Base-by-base conservation (phyloP, 139 green algal genomes). In the Mychonastes homosphaera region DNA sequence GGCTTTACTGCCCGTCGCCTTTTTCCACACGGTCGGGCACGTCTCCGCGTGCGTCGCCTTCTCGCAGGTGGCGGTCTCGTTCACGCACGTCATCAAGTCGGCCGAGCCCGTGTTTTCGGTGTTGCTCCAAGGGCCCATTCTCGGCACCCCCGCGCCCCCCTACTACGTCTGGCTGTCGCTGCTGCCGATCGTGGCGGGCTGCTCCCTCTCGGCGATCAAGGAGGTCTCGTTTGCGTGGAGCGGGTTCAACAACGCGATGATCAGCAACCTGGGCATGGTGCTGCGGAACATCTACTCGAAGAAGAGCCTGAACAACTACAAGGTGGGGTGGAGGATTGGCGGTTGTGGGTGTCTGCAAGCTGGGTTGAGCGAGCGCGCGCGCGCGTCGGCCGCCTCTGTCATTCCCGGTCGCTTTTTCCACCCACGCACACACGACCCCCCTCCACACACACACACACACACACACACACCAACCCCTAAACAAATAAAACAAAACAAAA, bases 241-340 rank as follows among this genome's bases (percentile, higher is more conserved):
- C n/a, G 87, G 87, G 16, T 94, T 93, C 74, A 89, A 88, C 69
- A 88, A 85, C 59, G 87, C 87, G 46, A 92, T 94, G 84, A 73
- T 90, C 39, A 83, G 66, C 66, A 95, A 95, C 61, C 36, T 95
- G 24, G 87, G 87, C 67, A 94, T 94, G 86, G 87, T 95, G 62
- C 71, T 95, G 58, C 71, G 86, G 27, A 92, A 92, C 69, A 90
- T 95, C 53, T 87, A 87, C 71, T 89, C 79, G 56, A 92, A 94
- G 69, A 94, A 94, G 70, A 72, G 64, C 50, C 80, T 95, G n/a
- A 79, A 74, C 30, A 74, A 93, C 45, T 89, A 86, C 66, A 90
- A 90, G 77, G 82, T 80, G n/a, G 0, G 48, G 12, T 1, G 21
- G 15, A 19, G 24, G n/a, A n/a, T n/a, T n/a, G n/a, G n/a, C n/a